Evolutionary conservation across 495 filamentous ascomycete genomes (phyloP).

Genomic region (Penicillium samsonianum): DNA sequence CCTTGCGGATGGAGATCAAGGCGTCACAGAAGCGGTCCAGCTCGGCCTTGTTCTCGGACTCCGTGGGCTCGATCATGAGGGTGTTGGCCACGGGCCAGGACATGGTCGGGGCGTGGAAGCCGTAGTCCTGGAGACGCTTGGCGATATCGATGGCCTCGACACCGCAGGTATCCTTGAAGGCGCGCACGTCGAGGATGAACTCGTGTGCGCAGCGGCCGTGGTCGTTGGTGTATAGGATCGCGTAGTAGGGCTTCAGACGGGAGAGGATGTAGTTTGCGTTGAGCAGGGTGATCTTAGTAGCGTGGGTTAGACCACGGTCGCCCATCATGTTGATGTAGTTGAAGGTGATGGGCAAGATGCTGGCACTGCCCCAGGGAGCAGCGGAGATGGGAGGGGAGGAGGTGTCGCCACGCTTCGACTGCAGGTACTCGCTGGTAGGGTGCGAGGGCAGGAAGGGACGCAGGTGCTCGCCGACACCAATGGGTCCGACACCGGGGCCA

Average conservation of each 20-base stretch:
- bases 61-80: conserved; percentile 98
- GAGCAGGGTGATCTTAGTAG: conserved; percentile 90
- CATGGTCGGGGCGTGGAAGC: conserved; percentile 99
- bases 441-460: conserved; percentile 77
- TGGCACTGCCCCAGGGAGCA: conserved; percentile 87
- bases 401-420: conserved; percentile 62
- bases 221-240: conserved; percentile 88
- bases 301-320: conserved; percentile 82
- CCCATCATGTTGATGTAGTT: conserved; percentile 99
- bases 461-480: conserved; percentile 86
- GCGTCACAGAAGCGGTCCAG: conserved; percentile 95
- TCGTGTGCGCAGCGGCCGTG: conserved; percentile 92
- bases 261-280: conserved; percentile 98
- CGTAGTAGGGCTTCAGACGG: conserved; percentile 84
- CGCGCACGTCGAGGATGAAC: conserved; percentile 91
- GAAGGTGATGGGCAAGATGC: conserved; percentile 96
- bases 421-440: conserved; percentile 54
- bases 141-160: conserved; percentile 96
- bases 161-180: conserved; percentile 80
- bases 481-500: conserved; percentile 92
- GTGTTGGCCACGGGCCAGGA: conserved; percentile 96
- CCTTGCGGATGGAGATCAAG: conserved; percentile 81
- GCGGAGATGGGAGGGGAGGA: conserved; percentile 71
- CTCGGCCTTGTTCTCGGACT: conserved; percentile 91
- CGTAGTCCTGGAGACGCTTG: conserved; percentile 97